Evolutionary conservation across 768 basidiomycete species (phyloP), one percentile per base, ranked within the genome.

Genomic region (Suillus decipiens): DNA sequence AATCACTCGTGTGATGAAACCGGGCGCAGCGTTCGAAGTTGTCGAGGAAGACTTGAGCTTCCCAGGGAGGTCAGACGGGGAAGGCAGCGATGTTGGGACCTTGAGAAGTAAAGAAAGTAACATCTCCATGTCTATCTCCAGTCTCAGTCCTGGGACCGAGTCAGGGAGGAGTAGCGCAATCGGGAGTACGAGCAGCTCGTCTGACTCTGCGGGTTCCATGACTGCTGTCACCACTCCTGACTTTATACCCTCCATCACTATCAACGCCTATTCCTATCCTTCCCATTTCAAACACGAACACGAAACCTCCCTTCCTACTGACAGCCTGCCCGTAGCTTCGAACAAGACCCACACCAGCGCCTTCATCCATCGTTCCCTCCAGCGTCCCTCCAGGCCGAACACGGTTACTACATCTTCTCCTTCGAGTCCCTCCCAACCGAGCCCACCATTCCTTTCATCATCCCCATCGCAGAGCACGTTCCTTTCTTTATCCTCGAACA

Each of bases 41-140:
- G 77, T 89, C 56, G 90, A 92, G 71, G 89, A 90, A 72, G 89
- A 92, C 65, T 72, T 92, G 3, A 86, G 83, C 69, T 90, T 91
- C 68, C 90, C 89, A 1, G 88, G 89, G 14, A 81, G 78, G 64
- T 64, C 56, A 36, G 56, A 57, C 11, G 24, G 28, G 5, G 56
- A 57, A 6, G 56, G 56, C 39, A 57, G 56, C 24, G 56, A 57
- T 1, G 56, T 57, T 17, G 56, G 56, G 37, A 57, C 56, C 1
- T 8, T 57, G 56, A 41, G 56, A 39, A 57, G 56, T 24, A 39
- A 24, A 9, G 37, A 9, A 11, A 57, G 55, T 5, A 39, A 41
- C 19, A 12, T 41, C 5, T 57, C 56, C 19, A 28, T 36, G 17
- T 41, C 10, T 17, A 8, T 3, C 2, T 48, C 24, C 3, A 41